A percentile compares a stretch with the other conserved stretches of the same genome.
Evolutionary conservation across 2,329 filamentous ascomycete species (phyloP).

Genomic region (Achaetomium macrosporum): DNA sequence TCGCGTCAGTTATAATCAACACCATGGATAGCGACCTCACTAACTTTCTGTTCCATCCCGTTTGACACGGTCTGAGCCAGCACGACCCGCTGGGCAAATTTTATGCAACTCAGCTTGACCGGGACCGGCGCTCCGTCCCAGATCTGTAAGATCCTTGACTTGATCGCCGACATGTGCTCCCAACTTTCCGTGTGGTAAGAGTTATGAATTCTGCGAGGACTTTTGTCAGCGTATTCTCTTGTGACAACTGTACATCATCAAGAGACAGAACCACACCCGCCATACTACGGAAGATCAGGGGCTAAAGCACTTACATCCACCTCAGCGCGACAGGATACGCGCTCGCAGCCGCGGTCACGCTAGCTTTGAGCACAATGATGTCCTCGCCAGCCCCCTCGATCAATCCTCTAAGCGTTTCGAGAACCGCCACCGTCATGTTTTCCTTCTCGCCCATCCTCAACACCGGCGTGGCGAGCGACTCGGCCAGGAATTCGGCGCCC

Average conservation of each 20-base stretch:
- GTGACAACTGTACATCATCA: not conserved
- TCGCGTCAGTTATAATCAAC: conserved; percentile 10
- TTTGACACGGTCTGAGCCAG: conserved; percentile 83
- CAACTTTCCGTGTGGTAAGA: conserved; percentile 75
- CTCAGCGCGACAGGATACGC: conserved; percentile 88
- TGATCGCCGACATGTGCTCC: conserved; percentile 84
- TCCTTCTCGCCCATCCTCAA: conserved; percentile 73
- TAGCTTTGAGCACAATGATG: conserved; percentile 71
- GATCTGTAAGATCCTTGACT: conserved; percentile 77
- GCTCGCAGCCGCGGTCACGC: conserved; percentile 83
- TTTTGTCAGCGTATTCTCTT: conserved; percentile 14
- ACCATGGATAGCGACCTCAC: conserved; percentile 2
- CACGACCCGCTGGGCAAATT: conserved; percentile 91
- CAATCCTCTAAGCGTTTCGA: conserved; percentile 69
- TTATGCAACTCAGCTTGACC: conserved; percentile 89
- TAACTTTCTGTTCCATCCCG: conserved; percentile 73
- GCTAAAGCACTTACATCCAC: conserved; percentile 71
- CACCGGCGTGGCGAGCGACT: conserved; percentile 91
- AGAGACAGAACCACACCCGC: not conserved
- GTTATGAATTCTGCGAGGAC: conserved; percentile 67
- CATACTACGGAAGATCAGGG: not conserved
- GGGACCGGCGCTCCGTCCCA: conserved; percentile 77
- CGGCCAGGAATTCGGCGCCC: conserved; percentile 92
- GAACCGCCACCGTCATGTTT: conserved; percentile 66
- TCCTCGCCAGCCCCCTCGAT: conserved; percentile 71